A percentile compares a stretch with the other conserved stretches of the same genome.
These are phyloP conservation scores for Luvunga scandens DNA, from an alignment of 345 rosid species.

Conservation along the genomic window DNA sequence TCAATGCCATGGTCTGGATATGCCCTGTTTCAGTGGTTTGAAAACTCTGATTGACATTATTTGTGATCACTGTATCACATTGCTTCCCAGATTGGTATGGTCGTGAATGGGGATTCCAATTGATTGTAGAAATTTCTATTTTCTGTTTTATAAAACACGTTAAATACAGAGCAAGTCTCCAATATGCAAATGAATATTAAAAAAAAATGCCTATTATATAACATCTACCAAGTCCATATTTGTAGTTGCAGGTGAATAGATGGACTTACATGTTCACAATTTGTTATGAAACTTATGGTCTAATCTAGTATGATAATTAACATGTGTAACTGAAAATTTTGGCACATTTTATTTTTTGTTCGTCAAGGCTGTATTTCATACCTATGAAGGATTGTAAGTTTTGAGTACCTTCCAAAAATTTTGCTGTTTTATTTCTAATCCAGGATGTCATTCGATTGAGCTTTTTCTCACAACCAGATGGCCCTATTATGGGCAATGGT, in stretches of 20 bases:
- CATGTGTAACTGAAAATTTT: not conserved
- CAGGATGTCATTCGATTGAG: slow-evolving; percentile 70
- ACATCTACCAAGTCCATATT: not conserved
- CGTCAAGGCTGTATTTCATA: not conserved
- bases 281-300: not conserved
- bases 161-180: not conserved
- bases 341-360: not conserved
- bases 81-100: not conserved
- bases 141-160: too few relatives aligned
- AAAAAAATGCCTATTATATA: not conserved
- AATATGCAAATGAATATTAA: not conserved
- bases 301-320: not conserved
- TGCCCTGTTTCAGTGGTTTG: not conserved
- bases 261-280: not conserved
- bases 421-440: slow-evolving; percentile 7
- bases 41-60: not conserved
- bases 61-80: not conserved
- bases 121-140: not conserved
- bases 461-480: slow-evolving; percentile 95
- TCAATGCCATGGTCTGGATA: not conserved
- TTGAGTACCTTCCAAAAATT: not conserved
- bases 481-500: slow-evolving; percentile 87
- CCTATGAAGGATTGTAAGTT: not conserved
- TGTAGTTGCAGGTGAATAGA: too few relatives aligned
- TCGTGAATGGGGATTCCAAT: not conserved